A percentile compares a stretch with the other conserved stretches of the same genome.
These are phyloP conservation scores for Ascochyta clinopodiicola DNA, from an alignment of 2,329 filamentous ascomycete species.

Conservation along the genomic window DNA sequence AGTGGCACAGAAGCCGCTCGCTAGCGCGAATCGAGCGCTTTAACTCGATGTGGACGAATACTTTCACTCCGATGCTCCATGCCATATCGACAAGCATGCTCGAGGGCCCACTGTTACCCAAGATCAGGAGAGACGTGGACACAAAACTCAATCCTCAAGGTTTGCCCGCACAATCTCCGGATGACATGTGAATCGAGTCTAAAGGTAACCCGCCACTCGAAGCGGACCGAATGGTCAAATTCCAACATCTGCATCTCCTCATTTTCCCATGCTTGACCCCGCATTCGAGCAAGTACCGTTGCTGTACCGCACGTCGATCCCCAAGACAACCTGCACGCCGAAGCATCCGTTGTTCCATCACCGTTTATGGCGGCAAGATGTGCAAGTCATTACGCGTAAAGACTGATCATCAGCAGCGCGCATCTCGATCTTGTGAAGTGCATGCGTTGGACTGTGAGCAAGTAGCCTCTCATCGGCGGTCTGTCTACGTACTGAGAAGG, in stretches of 20 bases:
- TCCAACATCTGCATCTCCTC: slow-evolving; percentile 5
- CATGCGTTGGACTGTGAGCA: no score
- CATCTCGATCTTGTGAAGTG: not conserved
- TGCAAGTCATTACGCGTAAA: not conserved
- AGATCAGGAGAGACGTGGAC: no score
- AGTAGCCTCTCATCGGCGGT: not conserved
- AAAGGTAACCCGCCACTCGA: not conserved
- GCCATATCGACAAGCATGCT: not conserved
- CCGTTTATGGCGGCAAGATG: not conserved
- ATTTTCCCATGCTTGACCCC: slow-evolving; percentile 14
- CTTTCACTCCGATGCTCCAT: not conserved
- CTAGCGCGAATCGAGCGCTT: slow-evolving; percentile 1
- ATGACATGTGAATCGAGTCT: not conserved
- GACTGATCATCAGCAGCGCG: not conserved
- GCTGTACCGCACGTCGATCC: slow-evolving; percentile 3
- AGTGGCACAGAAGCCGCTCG: slow-evolving; percentile 8
- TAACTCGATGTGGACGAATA: slow-evolving; percentile 1
- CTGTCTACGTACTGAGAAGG: not conserved
- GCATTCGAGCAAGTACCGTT: slow-evolving; percentile 2
- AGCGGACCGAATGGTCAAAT: slow-evolving; percentile 8
- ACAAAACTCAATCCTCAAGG: not conserved
- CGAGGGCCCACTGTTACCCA: not conserved
- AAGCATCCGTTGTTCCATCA: not conserved
- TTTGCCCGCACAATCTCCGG: not conserved
- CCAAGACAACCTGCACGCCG: not conserved